Conservation (phyloP, 257 asterid species). For the Rehmannia glutinosa region DNA sequence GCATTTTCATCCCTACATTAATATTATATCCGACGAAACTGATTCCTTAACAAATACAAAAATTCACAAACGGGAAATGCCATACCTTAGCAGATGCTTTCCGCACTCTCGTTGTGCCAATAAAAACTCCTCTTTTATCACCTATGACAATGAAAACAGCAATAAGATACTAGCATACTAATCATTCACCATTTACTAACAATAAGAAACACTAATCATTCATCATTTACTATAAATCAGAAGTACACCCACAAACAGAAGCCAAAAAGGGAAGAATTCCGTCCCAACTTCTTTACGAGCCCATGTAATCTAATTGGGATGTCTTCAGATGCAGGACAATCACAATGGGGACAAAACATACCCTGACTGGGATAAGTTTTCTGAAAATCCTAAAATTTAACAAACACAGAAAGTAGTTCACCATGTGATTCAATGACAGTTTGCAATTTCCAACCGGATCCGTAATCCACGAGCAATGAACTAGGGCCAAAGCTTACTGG, state of each 20-base stretch:
- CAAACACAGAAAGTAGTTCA: slow-evolving; percentile 1
- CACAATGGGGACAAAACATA: too few relatives aligned
- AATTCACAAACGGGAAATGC: not conserved
- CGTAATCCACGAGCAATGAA: slow-evolving; percentile 65
- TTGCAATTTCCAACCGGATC: slow-evolving; percentile 72
- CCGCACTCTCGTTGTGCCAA: slow-evolving; percentile 21
- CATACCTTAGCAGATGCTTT: slow-evolving; percentile 35
- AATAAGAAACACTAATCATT: not conserved
- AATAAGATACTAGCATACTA: slow-evolving; percentile 1
- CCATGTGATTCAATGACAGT: slow-evolving; percentile 45
- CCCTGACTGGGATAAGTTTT: too few relatives aligned
- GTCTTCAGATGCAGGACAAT: not conserved
- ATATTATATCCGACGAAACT: not conserved
- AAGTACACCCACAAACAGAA: not conserved
- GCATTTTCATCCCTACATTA: not conserved
- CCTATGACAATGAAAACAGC: slow-evolving; percentile 22
- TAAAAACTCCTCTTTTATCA: slow-evolving; percentile 11
- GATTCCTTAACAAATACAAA: not conserved
- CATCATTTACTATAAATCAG: too few relatives aligned
- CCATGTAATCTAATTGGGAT: not conserved
- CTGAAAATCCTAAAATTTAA: not conserved
- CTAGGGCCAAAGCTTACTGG: slow-evolving; percentile 78
- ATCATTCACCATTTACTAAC: not conserved
- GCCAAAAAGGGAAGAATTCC: not conserved
- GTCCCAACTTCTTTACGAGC: not conserved